Evolutionary conservation across 2,329 filamentous ascomycete species (phyloP), one percentile per base, ranked within the genome.

Genomic region (Xylaria hypoxylon): DNA sequence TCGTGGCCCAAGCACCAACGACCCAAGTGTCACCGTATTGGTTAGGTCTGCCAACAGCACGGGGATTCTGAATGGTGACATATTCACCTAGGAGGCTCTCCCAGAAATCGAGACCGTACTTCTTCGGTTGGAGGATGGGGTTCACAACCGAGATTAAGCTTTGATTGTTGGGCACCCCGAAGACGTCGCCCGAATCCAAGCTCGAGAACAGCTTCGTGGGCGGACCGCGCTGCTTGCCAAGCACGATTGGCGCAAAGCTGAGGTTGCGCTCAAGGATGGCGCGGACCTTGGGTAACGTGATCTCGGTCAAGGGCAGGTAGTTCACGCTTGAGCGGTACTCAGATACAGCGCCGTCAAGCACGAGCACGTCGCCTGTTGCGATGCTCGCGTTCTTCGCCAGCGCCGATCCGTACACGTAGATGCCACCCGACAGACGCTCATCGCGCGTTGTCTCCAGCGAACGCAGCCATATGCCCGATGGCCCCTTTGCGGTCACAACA

Each of bases 61-160:
- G 83, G 1, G 88, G 85, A 51, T 79, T 82, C 70, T 82, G 82
- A 52, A 92, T 79, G 0, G 87, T 91, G 15, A 93, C 89, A 7
- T 92, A 81, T 77, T 92, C 89, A 31, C 90, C 90, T 60, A 81
- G 82, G 64, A 92, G 78, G 68, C 86, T 89, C 82, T 92, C 88
- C 90, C 90, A 92, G 74, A 92, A 93, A 76, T 92, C 90, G 33
- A 92, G 80, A 2, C 90, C 90, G 73, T 89, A 92, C 47, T 80
- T 78, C 24, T 80, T 79, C 1, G 90, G 90, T 67, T 90, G 77
- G 44, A 92, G 82, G 15, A 80, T 79, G 0, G 89, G 89, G 75
- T 92, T 92, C 38, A 75, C 80, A 5, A 77, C 79, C 2, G 88
- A 90, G 44, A 92, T 74, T 70, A 84, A 83, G 68, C 80, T 85